These are phyloP conservation scores for Physaria fendleri DNA, from an alignment of 345 rosid genomes.

Conservation along the genomic window DNA sequence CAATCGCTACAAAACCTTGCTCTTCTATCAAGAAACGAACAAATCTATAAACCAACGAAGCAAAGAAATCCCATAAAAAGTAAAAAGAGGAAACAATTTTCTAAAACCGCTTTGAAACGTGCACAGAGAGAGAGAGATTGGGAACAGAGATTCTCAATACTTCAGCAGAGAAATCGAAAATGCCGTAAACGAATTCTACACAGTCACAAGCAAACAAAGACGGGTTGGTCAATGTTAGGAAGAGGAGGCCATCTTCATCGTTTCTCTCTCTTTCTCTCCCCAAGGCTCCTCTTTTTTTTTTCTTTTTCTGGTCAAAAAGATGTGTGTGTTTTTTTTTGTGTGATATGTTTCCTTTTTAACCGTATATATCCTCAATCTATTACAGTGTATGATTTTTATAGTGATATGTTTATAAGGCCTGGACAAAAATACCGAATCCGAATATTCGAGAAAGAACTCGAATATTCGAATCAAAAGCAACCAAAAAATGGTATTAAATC, in stretches of 20 bases:
- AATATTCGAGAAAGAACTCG: too few species aligned
- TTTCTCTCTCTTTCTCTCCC: neutral
- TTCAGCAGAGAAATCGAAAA: slow-evolving; percentile 21
- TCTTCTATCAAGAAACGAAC: slow-evolving; percentile 12
- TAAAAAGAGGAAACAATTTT: neutral
- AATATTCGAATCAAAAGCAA: too few species aligned
- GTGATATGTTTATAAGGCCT: too few species aligned
- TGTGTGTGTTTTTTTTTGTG: neutral
- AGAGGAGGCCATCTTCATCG: slow-evolving; percentile 20
- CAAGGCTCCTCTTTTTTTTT: neutral
- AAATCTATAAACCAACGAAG: slow-evolving; percentile 20
- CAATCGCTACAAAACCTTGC: slow-evolving; percentile 33
- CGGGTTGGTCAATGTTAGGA: slow-evolving; percentile 36
- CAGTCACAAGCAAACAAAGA: slow-evolving; percentile 20
- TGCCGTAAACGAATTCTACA: slow-evolving; percentile 10
- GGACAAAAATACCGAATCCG: too few species aligned
- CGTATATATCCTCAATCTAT: too few species aligned
- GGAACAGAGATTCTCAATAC: slow-evolving; percentile 10
- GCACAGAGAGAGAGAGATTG: slow-evolving; percentile 14
- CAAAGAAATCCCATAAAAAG: slow-evolving; percentile 11
- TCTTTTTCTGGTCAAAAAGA: neutral
- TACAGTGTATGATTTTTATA: too few species aligned
- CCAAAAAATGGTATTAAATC: too few species aligned
- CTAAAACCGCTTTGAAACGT: slow-evolving; percentile 18
- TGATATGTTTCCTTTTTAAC: neutral